A percentile compares a stretch with the other conserved stretches of the same genome.
phyloP scores from a whole-genome alignment of 169 alveolate genomes.

The Eimeria tenella region DNA sequence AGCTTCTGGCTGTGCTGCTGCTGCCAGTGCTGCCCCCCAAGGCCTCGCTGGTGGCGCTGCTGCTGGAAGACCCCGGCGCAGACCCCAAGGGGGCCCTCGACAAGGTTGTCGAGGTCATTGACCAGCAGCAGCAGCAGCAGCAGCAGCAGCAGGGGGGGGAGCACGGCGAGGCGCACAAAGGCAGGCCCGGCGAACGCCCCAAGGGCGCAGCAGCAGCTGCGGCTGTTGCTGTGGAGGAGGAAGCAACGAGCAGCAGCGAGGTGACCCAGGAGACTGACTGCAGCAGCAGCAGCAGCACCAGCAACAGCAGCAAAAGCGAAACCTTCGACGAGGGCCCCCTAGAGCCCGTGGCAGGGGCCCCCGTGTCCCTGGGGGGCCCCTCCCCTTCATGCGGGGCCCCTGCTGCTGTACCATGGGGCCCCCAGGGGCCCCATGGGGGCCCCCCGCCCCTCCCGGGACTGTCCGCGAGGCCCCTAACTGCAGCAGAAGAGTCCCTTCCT shows the following conservation, averaged over 20 bases:
- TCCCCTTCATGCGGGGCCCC: too few relatives aligned
- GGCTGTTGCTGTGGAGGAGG: background rate
- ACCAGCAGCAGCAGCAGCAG: conserved; percentile 6
- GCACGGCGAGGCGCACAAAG: background rate
- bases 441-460: background rate
- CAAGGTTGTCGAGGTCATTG: background rate
- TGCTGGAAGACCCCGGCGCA: background rate
- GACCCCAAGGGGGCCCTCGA: background rate
- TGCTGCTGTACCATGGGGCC: too few relatives aligned
- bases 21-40: conserved; percentile 48
- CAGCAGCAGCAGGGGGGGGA: conserved; percentile 1
- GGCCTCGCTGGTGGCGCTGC: conserved; percentile 50
- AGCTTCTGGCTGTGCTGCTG: conserved; percentile 46
- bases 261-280: background rate
- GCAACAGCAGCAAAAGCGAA: background rate
- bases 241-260: background rate
- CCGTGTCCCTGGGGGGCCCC: background rate
- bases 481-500: conserved; percentile 30
- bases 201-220: background rate
- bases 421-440: too few relatives aligned
- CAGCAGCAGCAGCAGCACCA: background rate
- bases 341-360: background rate
- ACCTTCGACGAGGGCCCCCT: background rate
- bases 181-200: background rate
- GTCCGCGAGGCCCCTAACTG: conserved; percentile 13